Percentiles rank a stretch among this genome's conserved stretches.
phyloP scores from a whole-genome alignment of 805 yeast species.

The Hanseniaspora valbyensis region DNA sequence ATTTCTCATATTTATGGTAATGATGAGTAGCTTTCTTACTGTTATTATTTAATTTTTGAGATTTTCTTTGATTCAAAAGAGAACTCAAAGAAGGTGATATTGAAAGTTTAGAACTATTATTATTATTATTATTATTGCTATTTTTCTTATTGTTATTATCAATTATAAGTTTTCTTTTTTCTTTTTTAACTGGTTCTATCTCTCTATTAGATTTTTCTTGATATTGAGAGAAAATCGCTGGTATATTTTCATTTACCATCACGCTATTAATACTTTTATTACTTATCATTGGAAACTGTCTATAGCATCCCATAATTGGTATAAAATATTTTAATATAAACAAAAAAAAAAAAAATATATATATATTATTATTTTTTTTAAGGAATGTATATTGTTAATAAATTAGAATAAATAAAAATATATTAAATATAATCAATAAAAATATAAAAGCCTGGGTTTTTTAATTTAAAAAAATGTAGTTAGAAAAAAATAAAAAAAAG shows the following conservation, averaged over 20 bases:
- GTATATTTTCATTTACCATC: background rate
- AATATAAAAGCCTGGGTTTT: no score
- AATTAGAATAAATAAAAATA: no score
- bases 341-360: no score
- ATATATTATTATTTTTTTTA: no score
- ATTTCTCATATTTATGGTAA: background rate
- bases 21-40: background rate
- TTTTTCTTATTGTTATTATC: background rate
- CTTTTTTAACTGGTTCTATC: background rate
- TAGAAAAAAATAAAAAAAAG: no score
- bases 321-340: no score
- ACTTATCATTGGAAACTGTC: background rate
- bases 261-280: no score
- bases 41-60: constrained; percentile 5
- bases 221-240: background rate
- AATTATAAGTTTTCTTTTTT: background rate
- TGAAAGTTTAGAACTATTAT: background rate
- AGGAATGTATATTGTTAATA: no score
- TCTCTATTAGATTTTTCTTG: background rate
- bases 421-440: no score
- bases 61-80: constrained; percentile 7
- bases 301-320: background rate
- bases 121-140: background rate
- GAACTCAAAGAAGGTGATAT: constrained; percentile 13
- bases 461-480: no score